A percentile compares a stretch with the other conserved stretches of the same genome.
Conservation (phyloP, 2,329 filamentous ascomycete species). For the Thermoascus crustaceus region DNA sequence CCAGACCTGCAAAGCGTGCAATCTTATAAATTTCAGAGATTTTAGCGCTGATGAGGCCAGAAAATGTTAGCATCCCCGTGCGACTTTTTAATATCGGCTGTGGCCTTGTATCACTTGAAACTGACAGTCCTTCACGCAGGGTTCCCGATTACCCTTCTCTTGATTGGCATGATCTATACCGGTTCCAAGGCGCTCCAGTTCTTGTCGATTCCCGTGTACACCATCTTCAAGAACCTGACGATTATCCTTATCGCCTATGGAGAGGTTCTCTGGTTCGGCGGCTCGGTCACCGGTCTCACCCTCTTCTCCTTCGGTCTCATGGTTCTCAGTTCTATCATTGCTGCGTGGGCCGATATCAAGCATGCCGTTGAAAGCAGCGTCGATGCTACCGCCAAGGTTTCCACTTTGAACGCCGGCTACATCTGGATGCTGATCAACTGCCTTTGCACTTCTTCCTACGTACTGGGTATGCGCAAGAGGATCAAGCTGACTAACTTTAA, state of each 20-base stretch:
- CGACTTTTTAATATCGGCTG: constrained; percentile 1
- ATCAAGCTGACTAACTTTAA: constrained; percentile 99
- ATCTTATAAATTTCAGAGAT: constrained; percentile 72
- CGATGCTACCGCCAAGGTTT: constrained; percentile 66
- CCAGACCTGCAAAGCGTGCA: constrained; percentile 67
- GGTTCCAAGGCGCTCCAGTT: constrained; percentile 92
- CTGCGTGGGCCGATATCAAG: constrained; percentile 95
- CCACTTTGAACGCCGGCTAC: constrained; percentile 88
- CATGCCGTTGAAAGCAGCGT: constrained; percentile 62
- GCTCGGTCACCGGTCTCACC: constrained; percentile 76
- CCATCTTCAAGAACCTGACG: constrained; percentile 99
- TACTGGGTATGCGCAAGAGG: constrained; percentile 91
- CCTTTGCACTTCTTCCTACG: constrained; percentile 82
- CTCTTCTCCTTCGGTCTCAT: constrained; percentile 93
- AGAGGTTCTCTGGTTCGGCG: constrained; percentile 96
- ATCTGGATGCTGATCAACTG: constrained; percentile 98
- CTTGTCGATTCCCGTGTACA: constrained; percentile 96
- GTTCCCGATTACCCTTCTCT: constrained; percentile 91
- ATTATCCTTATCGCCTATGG: constrained; percentile 98
- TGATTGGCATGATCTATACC: constrained; percentile 99
- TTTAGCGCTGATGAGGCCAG: constrained; percentile 85
- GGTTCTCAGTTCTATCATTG: constrained; percentile 89
- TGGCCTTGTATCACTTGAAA: background rate
- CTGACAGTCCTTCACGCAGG: constrained; percentile 43
- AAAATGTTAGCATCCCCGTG: constrained; percentile 60